phyloP scores from a whole-genome alignment of 805 yeast species.

The Metschnikowia arizonensis region DNA sequence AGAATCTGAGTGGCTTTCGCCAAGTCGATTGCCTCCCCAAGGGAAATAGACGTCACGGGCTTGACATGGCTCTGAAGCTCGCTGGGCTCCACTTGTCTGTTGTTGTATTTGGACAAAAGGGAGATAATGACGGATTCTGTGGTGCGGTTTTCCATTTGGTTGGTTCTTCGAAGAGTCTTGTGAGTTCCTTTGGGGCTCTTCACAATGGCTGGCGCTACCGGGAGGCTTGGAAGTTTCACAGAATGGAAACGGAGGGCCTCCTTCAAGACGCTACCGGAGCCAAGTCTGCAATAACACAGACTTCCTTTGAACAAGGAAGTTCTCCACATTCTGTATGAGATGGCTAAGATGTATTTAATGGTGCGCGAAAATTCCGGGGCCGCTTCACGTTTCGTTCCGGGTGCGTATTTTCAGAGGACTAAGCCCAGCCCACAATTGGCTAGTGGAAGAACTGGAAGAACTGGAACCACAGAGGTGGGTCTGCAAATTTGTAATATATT shows the following conservation, averaged over 20 bases:
- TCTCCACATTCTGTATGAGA: slow-evolving; percentile 1
- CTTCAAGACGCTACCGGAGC: not conserved
- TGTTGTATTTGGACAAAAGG: slow-evolving; percentile 15
- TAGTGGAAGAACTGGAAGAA: too few relatives aligned
- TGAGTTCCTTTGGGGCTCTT: slow-evolving; percentile 7
- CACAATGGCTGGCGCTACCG: slow-evolving; percentile 1
- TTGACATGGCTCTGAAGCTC: slow-evolving; percentile 26
- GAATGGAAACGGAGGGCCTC: not conserved
- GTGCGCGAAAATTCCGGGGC: not conserved
- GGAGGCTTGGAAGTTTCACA: not conserved
- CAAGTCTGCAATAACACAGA: not conserved
- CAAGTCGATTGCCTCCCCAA: slow-evolving; percentile 69
- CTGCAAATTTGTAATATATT: too few relatives aligned
- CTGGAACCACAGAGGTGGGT: too few relatives aligned
- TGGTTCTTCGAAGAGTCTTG: slow-evolving; percentile 18
- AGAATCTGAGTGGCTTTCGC: slow-evolving; percentile 36
- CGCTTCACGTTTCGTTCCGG: too few relatives aligned
- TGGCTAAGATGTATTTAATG: not conserved
- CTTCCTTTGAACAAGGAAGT: not conserved
- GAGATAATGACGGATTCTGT: slow-evolving; percentile 16
- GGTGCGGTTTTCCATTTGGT: slow-evolving; percentile 23
- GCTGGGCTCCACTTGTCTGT: slow-evolving; percentile 18
- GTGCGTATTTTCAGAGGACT: too few relatives aligned
- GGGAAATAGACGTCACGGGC: slow-evolving; percentile 67
- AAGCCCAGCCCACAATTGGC: too few relatives aligned